These are phyloP conservation scores for Monilinia fructicola DNA, from an alignment of 2,329 filamentous ascomycete genomes.

Conservation along the genomic window DNA sequence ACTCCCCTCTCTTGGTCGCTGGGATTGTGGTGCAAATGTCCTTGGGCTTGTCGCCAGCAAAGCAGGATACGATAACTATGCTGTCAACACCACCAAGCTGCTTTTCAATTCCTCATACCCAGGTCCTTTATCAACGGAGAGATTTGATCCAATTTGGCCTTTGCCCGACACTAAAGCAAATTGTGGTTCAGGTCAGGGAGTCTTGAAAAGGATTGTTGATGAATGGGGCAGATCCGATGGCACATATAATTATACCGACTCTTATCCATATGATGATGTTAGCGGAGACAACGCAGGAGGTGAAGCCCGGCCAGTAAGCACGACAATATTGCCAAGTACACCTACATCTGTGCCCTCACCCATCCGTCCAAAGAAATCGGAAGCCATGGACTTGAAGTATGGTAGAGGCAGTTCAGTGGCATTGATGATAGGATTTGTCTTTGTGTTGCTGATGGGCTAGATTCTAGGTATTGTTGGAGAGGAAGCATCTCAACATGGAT, in stretches of 20 bases:
- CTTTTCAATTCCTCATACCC: constrained; percentile 47
- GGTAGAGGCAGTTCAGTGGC: constrained; percentile 5
- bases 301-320: neutral
- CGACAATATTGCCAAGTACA: neutral
- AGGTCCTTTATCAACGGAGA: constrained; percentile 39
- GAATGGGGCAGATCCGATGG: constrained; percentile 28
- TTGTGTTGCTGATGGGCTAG: constrained; percentile 16
- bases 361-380: constrained; percentile 13
- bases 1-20: constrained; percentile 44
- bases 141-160: constrained; percentile 32
- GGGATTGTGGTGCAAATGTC: constrained; percentile 42
- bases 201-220: constrained; percentile 25
- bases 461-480: neutral
- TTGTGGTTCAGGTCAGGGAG: constrained; percentile 28
- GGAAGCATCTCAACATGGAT: neutral
- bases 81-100: constrained; percentile 40
- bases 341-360: neutral
- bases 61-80: constrained; percentile 31
- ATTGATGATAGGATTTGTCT: constrained; percentile 17
- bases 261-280: constrained; percentile 30
- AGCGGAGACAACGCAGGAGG: constrained; percentile 27
- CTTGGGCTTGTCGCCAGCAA: constrained; percentile 34
- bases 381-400: constrained; percentile 11
- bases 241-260: constrained; percentile 30
- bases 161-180: constrained; percentile 30